phyloP scores from a whole-genome alignment of 306 rosid genomes.

The Inga laurina region DNA sequence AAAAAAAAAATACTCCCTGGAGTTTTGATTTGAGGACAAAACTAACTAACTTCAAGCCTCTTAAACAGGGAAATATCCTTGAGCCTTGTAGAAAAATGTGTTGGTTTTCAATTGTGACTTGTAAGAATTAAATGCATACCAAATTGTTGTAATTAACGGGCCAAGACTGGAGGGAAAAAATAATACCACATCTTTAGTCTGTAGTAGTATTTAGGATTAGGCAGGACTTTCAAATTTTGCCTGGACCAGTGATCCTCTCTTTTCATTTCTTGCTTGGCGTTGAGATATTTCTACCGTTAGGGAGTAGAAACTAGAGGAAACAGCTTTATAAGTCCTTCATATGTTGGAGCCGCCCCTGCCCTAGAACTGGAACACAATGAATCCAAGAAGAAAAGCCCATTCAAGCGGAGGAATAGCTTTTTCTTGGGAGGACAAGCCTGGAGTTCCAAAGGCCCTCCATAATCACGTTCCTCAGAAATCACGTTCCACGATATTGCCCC shows the following conservation, averaged over 20 bases:
- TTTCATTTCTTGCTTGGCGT: conserved; percentile 35
- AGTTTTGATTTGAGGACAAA: no score
- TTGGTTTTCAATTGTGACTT: no score
- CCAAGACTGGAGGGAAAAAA: no score
- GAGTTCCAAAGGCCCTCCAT: conserved; percentile 53
- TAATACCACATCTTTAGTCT: no score
- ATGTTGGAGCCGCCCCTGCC: neutral
- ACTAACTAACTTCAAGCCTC: no score
- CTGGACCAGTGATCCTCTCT: no score
- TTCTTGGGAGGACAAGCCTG: conserved; percentile 80
- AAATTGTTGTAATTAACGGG: no score
- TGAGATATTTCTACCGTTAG: conserved; percentile 45
- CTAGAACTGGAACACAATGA: conserved; percentile 36
- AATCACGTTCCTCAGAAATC: conserved; percentile 5
- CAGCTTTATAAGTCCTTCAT: conserved; percentile 26
- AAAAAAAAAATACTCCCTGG: no score
- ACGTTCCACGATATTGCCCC: conserved; percentile 13
- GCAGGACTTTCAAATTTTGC: no score
- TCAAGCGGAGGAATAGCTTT: conserved; percentile 81
- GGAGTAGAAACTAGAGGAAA: conserved; percentile 38
- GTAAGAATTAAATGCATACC: no score
- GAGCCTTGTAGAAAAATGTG: neutral
- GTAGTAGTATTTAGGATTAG: no score
- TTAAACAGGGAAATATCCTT: no score
- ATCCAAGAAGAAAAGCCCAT: conserved; percentile 52